These are phyloP conservation scores for Gracilaria caudata DNA, from an alignment of 23 red algal genomes.

Conservation along the genomic window DNA sequence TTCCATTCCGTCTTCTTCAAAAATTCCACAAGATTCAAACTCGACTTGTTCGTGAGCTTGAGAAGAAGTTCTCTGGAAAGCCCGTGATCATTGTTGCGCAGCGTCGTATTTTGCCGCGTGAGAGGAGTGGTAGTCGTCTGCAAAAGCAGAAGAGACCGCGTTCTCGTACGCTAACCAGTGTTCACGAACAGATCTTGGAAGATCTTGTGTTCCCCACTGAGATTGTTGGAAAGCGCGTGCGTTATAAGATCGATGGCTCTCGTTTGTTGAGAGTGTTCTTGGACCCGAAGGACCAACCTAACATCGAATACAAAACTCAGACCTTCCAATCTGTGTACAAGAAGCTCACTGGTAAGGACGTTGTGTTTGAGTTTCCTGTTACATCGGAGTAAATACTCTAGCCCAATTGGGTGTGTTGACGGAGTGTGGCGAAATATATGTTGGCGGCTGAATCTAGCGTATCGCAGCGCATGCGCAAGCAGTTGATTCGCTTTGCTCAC, in stretches of 20 bases:
- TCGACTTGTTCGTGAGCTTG: conserved; percentile 94
- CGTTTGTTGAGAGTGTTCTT: conserved; percentile 88
- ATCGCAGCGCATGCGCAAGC: neutral
- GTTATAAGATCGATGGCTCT: conserved; percentile 84
- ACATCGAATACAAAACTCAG: conserved; percentile 93
- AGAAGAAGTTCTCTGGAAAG: conserved; percentile 99
- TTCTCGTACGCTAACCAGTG: conserved; percentile 90
- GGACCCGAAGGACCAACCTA: conserved; percentile 91
- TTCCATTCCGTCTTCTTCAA: conserved; percentile 79
- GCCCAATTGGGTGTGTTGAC: neutral
- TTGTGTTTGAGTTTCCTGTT: conserved; percentile 92
- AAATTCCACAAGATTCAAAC: conserved; percentile 97
- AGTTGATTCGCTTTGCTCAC: neutral
- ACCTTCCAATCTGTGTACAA: conserved; percentile 95
- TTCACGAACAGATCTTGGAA: conserved; percentile 95
- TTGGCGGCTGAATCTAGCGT: neutral
- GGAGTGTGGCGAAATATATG: neutral
- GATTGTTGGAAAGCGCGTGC: conserved; percentile 92
- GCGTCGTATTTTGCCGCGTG: conserved; percentile 85
- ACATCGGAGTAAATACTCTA: conserved; percentile 55
- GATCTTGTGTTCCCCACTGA: conserved; percentile 97
- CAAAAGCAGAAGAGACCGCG: conserved; percentile 87
- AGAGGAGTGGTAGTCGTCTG: conserved; percentile 80
- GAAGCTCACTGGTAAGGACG: conserved; percentile 99
- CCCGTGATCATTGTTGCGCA: conserved; percentile 88